These are phyloP conservation scores for Pachyrhizus erosus DNA, from an alignment of 306 rosid genomes.

Conservation along the genomic window DNA sequence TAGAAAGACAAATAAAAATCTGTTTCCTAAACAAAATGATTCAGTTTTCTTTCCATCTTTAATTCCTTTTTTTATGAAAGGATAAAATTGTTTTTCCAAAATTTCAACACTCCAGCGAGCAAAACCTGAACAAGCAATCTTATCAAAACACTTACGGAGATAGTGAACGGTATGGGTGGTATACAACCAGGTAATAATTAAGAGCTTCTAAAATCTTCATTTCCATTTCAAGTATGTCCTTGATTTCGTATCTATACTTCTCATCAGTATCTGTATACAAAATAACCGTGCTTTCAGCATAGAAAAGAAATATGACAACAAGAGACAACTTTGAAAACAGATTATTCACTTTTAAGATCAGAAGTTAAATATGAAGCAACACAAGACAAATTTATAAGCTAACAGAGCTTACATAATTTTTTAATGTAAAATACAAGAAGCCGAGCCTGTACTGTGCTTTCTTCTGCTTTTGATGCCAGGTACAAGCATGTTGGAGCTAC, in stretches of 20 bases:
- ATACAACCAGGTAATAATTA: conserved; percentile 88
- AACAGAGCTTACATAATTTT: conserved; percentile 60
- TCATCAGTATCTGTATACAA: conserved; percentile 79
- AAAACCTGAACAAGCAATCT: conserved; percentile 30
- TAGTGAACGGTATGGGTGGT: conserved; percentile 90
- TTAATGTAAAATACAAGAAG: conserved; percentile 79
- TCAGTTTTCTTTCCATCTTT: not conserved
- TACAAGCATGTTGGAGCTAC: conserved; percentile 96
- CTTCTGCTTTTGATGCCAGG: conserved; percentile 94
- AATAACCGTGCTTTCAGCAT: conserved; percentile 35
- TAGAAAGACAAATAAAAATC: not conserved
- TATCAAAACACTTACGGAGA: conserved; percentile 75
- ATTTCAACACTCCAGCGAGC: not conserved
- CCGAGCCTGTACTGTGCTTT: conserved; percentile 92
- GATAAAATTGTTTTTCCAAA: not conserved
- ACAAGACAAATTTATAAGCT: not conserved
- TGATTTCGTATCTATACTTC: conserved; percentile 81
- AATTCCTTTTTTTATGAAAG: not conserved
- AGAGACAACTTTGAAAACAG: conserved; percentile 32
- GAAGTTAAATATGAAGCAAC: conserved; percentile 16
- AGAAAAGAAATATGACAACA: conserved; percentile 20
- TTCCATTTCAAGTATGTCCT: conserved; percentile 98
- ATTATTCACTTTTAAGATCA: conserved; percentile 29
- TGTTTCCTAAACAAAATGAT: not conserved
- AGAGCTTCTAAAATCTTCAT: conserved; percentile 97